phyloP scores from a whole-genome alignment of 2,329 filamentous ascomycete genomes.

The Cadophora luteo-olivacea region DNA sequence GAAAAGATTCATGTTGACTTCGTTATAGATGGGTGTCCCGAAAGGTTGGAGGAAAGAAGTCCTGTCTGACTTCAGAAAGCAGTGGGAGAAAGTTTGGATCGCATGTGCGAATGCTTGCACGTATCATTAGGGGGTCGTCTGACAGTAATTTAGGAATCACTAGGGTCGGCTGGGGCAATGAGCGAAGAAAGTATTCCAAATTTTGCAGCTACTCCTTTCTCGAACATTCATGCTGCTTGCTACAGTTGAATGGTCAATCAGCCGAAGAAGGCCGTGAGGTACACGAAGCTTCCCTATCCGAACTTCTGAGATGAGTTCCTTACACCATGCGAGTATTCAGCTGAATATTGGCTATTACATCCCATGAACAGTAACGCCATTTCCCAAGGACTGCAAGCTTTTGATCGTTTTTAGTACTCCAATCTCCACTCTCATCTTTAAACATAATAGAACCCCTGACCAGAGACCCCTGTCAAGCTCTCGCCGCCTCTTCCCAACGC shows the following conservation, averaged over 20 bases:
- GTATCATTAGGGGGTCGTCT: background rate
- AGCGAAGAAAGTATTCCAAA: too few relatives aligned
- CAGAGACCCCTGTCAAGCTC: background rate
- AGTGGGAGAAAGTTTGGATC: constrained; percentile 31
- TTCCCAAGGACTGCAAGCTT: too few relatives aligned
- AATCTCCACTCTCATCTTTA: too few relatives aligned
- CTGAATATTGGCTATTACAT: too few relatives aligned
- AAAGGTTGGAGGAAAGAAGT: constrained; percentile 27
- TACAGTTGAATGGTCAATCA: background rate
- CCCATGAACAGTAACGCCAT: too few relatives aligned
- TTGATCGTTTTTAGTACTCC: too few relatives aligned
- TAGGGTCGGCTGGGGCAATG: background rate
- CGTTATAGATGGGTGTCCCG: constrained; percentile 19
- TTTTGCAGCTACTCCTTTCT: background rate
- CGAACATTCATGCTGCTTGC: background rate
- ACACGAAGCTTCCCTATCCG: too few relatives aligned
- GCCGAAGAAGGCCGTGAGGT: too few relatives aligned
- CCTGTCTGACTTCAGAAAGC: constrained; percentile 33
- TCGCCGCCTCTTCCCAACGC: constrained; percentile 22
- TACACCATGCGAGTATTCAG: too few relatives aligned
- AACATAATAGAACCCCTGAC: too few relatives aligned
- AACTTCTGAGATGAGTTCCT: too few relatives aligned
- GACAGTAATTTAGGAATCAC: too few relatives aligned
- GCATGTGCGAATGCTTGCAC: constrained; percentile 7
- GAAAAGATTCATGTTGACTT: background rate